Percentiles rank a stretch among this genome's conserved stretches.
Conservation (phyloP, 1,284 basidiomycete genomes). For the Leucocoprinus gongylophorus region DNA sequence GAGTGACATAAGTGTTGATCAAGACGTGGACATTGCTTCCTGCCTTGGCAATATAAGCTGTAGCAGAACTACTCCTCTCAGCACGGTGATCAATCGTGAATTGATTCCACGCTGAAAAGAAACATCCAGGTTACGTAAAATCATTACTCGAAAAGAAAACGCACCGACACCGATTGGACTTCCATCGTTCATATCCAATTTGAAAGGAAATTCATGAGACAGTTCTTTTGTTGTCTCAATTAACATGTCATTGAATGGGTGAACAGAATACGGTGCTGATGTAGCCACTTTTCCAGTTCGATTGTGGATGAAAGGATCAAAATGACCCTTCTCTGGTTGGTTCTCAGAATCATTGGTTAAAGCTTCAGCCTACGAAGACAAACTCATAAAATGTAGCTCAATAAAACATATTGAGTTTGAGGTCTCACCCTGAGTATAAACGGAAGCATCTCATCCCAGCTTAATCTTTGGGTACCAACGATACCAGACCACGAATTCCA, state of each 20-base stretch:
- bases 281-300: neutral
- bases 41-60: constrained; percentile 32
- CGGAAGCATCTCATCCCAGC: neutral
- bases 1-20: constrained; percentile 25
- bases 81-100: constrained; percentile 22
- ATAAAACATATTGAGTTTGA: no score
- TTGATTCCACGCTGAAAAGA: constrained; percentile 13
- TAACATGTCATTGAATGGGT: neutral
- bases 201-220: neutral
- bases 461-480: neutral
- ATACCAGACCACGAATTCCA: neutral
- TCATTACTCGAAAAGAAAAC: neutral
- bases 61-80: constrained; percentile 32
- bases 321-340: neutral
- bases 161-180: neutral
- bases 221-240: neutral
- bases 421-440: neutral
- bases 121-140: no score
- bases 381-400: no score
- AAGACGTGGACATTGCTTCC: constrained; percentile 36
- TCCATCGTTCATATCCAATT: neutral
- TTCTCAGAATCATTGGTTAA: neutral
- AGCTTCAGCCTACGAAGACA: no score
- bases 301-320: neutral
- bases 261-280: neutral